Base-by-base conservation (phyloP, 2,329 filamentous ascomycete genomes). In the Fusarium haematococcum region DNA sequence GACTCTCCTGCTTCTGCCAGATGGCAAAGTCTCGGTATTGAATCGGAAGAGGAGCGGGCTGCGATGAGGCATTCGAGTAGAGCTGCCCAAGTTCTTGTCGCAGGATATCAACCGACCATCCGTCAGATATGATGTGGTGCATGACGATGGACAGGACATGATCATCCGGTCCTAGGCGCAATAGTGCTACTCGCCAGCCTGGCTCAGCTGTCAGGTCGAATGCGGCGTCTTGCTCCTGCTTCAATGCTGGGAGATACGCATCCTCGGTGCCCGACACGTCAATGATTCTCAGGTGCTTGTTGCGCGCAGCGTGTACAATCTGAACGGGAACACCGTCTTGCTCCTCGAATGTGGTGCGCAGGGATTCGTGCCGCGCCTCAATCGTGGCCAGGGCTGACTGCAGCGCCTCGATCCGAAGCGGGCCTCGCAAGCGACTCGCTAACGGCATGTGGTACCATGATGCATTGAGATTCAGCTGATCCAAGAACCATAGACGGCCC, bases 81-180 rank as follows among this genome's bases (percentile, higher is more conserved):
- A 68, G 70, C 1, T 6, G 7, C 1, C 41, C 63, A 1, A 77
- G 56, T 33, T 78, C 75, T 4, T 32, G 39, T 7, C 59, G 35
- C 2, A 59, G 39, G 11, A 75, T 52, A 23, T 75, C 66, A 7
- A 75, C 50, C n/a, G 73, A 75, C 73, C 73, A 73, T 3, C 70
- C 70, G 41, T 75, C 73, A n/a, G 68, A 68, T 13, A 70, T 57
- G 50, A 69, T 69, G 32, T 75, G 70, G 50, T 71, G 70, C 65
- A 75, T 70, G 11, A 73, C 68, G 16, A 71, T 54, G 11, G 63
- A 71, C 10, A 73, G 60, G 20, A 75, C 30, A 33, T 69, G 54
- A 13, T 73, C 48, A 10, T 73, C 41, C 20, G 39, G 18, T 11
- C 32, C 32, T 32, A 43, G 39, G 10, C 39, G 39, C 32, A 32